Conservation (phyloP, 352 stramenopile species). For the Phytophthora pinifolia region DNA sequence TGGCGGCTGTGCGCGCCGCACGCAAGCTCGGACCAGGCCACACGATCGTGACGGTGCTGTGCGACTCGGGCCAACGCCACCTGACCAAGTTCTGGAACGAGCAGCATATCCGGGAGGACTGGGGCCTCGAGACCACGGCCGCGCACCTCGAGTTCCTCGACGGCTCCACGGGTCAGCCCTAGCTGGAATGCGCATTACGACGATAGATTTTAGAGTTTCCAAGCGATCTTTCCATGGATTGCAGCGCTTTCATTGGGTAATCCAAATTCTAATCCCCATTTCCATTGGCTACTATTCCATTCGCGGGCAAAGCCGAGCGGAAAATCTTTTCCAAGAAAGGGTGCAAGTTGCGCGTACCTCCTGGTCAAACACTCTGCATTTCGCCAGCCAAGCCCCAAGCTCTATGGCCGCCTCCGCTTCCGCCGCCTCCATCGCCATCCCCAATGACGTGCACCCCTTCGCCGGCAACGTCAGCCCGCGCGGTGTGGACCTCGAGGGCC, state of each 20-base stretch:
- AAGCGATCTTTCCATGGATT: constrained; percentile 37
- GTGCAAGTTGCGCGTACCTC: constrained; percentile 1
- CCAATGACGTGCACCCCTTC: constrained; percentile 14
- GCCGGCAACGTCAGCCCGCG: constrained; percentile 25
- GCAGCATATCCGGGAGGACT: constrained; percentile 66
- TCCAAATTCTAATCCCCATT: too few relatives aligned
- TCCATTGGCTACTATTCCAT: constrained; percentile 17
- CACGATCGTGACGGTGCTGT: constrained; percentile 87
- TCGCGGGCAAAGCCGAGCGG: background rate
- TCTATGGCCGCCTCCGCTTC: constrained; percentile 12
- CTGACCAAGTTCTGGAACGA: constrained; percentile 90
- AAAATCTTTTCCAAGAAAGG: constrained; percentile 15
- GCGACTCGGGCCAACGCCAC: constrained; percentile 89
- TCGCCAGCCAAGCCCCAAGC: constrained; percentile 4
- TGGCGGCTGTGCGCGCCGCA: constrained; percentile 72
- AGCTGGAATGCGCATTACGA: background rate
- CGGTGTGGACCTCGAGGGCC: constrained; percentile 38
- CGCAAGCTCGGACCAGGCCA: constrained; percentile 78
- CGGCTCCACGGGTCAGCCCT: constrained; percentile 66
- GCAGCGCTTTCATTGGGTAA: constrained; percentile 20
- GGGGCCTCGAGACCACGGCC: constrained; percentile 58
- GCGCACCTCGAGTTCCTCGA: constrained; percentile 74
- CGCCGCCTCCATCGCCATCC: constrained; percentile 27
- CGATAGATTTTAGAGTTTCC: background rate
- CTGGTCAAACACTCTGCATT: constrained; percentile 23